These are phyloP conservation scores for Alternaria dauci DNA, from an alignment of 2,329 filamentous ascomycete species.

Conservation along the genomic window DNA sequence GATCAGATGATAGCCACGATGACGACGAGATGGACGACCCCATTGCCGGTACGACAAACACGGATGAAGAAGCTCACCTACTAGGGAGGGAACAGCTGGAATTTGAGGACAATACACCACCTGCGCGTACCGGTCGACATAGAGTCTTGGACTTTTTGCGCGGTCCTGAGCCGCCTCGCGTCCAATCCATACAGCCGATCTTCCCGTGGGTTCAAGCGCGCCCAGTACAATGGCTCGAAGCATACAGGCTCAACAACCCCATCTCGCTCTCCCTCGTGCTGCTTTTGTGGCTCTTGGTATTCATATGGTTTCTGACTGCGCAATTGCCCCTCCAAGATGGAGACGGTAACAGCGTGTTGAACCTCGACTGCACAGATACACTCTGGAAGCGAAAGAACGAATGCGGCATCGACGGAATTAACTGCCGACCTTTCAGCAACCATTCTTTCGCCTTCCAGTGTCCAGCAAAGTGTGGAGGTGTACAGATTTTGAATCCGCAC, in stretches of 20 bases:
- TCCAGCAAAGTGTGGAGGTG: conserved; percentile 72
- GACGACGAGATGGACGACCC: conserved; percentile 20
- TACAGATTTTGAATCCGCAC: conserved; percentile 72
- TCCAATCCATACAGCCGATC: conserved; percentile 58
- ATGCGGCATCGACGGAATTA: conserved; percentile 76
- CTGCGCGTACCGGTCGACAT: conserved; percentile 10
- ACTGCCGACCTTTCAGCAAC: conserved; percentile 77
- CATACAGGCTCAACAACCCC: conserved; percentile 53
- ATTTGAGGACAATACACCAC: conserved; percentile 30
- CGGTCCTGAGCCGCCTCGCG: conserved; percentile 55
- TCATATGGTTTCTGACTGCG: conserved; percentile 70
- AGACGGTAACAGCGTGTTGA: conserved; percentile 69
- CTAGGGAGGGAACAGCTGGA: conserved; percentile 38
- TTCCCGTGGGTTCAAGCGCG: conserved; percentile 72
- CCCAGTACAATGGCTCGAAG: conserved; percentile 68
- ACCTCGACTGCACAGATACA: conserved; percentile 72
- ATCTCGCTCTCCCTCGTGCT: conserved; percentile 66
- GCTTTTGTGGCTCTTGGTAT: conserved; percentile 71
- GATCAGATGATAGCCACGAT: neutral
- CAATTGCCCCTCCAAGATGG: conserved; percentile 67
- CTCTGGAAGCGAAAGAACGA: conserved; percentile 75
- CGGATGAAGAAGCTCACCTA: conserved; percentile 43
- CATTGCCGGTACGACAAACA: conserved; percentile 11
- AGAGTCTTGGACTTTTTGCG: conserved; percentile 46
- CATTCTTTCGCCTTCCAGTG: conserved; percentile 76